phyloP scores from a whole-genome alignment of 208 protist species.

The Leishmania guyanensis region DNA sequence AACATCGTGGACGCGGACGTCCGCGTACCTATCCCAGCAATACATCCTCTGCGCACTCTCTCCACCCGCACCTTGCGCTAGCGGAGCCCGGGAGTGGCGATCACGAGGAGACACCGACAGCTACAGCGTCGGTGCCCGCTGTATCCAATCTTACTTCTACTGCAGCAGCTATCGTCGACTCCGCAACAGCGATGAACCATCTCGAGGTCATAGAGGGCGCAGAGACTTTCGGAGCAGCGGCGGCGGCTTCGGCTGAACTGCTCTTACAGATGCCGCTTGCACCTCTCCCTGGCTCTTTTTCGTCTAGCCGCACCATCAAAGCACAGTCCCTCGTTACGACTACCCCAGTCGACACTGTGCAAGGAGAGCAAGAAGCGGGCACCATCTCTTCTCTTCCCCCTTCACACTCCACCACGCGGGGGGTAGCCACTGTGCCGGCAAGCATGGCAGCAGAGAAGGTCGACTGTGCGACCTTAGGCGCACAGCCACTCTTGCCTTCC shows the following conservation, averaged over 20 bases:
- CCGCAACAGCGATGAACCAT: not conserved
- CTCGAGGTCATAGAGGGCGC: not conserved
- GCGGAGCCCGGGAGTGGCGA: not conserved
- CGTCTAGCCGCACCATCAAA: not conserved
- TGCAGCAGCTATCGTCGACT: not conserved
- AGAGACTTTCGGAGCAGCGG: not conserved
- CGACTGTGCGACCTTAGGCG: not conserved
- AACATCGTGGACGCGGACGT: not conserved
- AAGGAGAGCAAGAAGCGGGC: not conserved
- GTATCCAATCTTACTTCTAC: not conserved
- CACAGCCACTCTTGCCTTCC: slow-evolving; percentile 4
- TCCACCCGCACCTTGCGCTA: not conserved
- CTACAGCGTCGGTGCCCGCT: not conserved
- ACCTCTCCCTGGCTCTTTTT: not conserved
- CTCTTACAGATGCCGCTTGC: not conserved
- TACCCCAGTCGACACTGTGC: not conserved
- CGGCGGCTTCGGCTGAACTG: not conserved
- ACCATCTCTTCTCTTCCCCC: not conserved
- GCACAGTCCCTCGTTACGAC: not conserved
- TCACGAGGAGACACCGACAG: not conserved
- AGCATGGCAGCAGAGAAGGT: not conserved
- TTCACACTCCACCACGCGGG: not conserved
- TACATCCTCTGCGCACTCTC: not conserved
- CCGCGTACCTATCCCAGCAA: not conserved
- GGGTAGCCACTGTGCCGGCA: not conserved